phyloP scores from a whole-genome alignment of 2,329 filamentous ascomycete species.

The Penicillium vulpinum region DNA sequence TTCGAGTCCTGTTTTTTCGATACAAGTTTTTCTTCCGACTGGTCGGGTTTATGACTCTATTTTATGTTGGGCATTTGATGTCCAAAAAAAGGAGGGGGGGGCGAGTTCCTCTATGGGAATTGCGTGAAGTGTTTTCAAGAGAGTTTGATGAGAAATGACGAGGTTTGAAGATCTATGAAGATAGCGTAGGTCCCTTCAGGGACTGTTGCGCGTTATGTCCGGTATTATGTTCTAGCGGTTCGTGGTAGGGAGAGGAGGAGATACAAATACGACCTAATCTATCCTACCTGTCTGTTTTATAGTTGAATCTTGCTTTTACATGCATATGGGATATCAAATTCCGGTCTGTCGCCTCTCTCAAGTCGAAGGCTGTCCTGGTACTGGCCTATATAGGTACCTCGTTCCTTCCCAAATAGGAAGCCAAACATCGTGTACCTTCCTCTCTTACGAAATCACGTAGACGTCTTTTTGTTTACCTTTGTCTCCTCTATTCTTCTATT shows the following conservation, averaged over 20 bases:
- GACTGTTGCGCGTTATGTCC: constrained; percentile 16
- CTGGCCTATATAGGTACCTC: no score
- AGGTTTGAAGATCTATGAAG: constrained; percentile 13
- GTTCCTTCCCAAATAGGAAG: constrained; percentile 2
- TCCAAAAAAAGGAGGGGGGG: constrained; percentile 6
- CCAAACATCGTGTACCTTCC: not conserved
- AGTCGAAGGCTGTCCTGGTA: not conserved
- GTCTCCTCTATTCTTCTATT: not conserved
- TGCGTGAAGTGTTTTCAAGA: constrained; percentile 9
- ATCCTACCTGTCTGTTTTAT: constrained; percentile 7
- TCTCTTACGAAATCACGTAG: not conserved
- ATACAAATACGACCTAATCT: constrained; percentile 27
- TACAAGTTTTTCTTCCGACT: constrained; percentile 11
- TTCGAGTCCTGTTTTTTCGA: constrained; percentile 6
- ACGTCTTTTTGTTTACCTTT: not conserved
- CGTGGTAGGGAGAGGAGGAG: constrained; percentile 12
- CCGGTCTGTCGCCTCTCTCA: not conserved
- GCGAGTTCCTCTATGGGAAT: constrained; percentile 3
- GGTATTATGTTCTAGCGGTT: constrained; percentile 16
- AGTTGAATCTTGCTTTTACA: not conserved
- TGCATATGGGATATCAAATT: not conserved
- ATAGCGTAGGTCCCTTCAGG: constrained; percentile 3
- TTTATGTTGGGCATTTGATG: constrained; percentile 17
- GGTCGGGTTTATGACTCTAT: constrained; percentile 16
- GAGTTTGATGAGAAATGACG: constrained; percentile 14